A percentile compares a stretch with the other conserved stretches of the same genome.
Evolutionary conservation across 2,329 filamentous ascomycete species (phyloP).

Genomic region (Lachnellula cervina): DNA sequence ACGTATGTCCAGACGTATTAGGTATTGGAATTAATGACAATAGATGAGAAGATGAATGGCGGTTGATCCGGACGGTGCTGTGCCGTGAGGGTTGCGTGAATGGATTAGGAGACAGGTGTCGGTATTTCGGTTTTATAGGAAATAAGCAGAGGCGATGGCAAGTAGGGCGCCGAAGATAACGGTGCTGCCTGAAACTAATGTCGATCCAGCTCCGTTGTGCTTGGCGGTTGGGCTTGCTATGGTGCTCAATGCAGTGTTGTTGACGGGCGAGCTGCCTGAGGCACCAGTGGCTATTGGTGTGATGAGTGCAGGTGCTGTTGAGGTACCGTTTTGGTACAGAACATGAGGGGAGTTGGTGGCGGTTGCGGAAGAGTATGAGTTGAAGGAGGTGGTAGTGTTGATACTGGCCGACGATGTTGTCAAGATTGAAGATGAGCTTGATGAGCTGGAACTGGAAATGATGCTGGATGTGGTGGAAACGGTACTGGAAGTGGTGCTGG

Average conservation of each 20-base stretch:
- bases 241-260: not conserved
- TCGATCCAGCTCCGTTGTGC: conserved; percentile 17
- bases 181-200: conserved; percentile 15
- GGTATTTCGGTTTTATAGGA: conserved; percentile 14
- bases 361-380: conserved; percentile 8
- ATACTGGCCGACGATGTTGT: conserved; percentile 11
- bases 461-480: not conserved
- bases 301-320: conserved; percentile 5
- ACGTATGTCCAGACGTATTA: conserved; percentile 30
- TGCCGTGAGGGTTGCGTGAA: not conserved
- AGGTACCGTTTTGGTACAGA: conserved; percentile 23
- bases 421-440: conserved; percentile 5
- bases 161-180: conserved; percentile 16
- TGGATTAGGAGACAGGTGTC: not conserved
- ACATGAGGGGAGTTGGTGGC: conserved; percentile 19
- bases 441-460: not conserved
- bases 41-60: conserved; percentile 2
- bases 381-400: conserved; percentile 1
- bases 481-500: not conserved
- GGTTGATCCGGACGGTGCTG: not conserved
- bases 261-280: not conserved
- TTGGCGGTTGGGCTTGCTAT: conserved; percentile 6
- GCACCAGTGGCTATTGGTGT: conserved; percentile 1
- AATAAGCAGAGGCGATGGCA: conserved; percentile 17
- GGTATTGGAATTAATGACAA: conserved; percentile 10